Base-by-base conservation (phyloP, 139 green algal species). In the Picochlorum sp. region DNA sequence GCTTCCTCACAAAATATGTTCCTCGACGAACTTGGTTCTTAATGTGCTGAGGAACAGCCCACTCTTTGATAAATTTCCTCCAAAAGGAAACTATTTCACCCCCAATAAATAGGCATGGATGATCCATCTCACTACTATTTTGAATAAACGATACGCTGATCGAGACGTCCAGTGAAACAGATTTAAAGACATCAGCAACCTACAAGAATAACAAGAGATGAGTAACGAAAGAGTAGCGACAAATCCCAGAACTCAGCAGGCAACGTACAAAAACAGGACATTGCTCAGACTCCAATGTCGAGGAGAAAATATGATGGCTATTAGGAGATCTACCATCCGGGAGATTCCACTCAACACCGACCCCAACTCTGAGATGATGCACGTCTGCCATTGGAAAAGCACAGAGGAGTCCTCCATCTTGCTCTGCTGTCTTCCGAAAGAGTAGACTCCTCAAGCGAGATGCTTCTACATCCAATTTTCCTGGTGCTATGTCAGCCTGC, bases 231-330 rank as follows among this genome's bases (percentile, higher is more conserved):
- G 15, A 21, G 6, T 76, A 70, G 2, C 82, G 57, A 15, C 55
- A 37, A 0, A 34, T 52, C 3, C 58, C 4, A 28, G 82, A 24
- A 6, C n/a, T 14, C 2, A 77, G 15, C 37, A 79, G 57, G 15
- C 73, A 30, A 30, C 55, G 50, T 18, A 57, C 49, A 10, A 67
- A 47, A 45, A 76, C 78, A 65, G 67, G 74, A 23, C 75, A 18
- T 31, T 55, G 51, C 6, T 67, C 74, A 8, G 34, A 41, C 2
- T 79, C 60, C 26, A 45, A 65, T 11, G 90, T 63, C 20, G 11
- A 45, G 51, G 79, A 77, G 51, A 88, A 90, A 1, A 81, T 59
- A 72, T 90, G 77, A 63, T 88, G 83, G 26, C 81, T 49, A 4
- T 74, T 45, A 4, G 72, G 49, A 6, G 58, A 34, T 49, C 79